Percentiles rank a stretch among this genome's conserved stretches.
Evolutionary conservation across 306 rosid species (phyloP).

Genomic region (Boehmeria nivea): DNA sequence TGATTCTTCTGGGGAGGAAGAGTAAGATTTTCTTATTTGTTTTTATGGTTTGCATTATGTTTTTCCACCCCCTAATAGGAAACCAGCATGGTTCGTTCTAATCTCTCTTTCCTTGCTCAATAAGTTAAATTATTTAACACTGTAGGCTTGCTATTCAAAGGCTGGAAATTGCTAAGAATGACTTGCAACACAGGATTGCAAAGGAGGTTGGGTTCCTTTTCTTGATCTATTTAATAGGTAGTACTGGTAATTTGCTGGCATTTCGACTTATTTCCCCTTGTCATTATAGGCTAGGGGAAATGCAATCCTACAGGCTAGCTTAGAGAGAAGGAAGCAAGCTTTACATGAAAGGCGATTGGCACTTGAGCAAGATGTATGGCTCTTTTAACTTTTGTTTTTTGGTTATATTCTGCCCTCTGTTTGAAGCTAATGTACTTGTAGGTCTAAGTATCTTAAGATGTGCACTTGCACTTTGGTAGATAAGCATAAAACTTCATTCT

Average conservation of each 20-base stretch:
- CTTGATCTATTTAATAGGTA: slow-evolving; percentile 17
- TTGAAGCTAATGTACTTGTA: too few species aligned
- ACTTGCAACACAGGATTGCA: slow-evolving; percentile 90
- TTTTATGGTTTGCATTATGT: slow-evolving; percentile 2
- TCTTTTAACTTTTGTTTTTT: background rate
- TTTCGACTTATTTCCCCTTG: slow-evolving; percentile 21
- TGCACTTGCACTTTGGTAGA: too few species aligned
- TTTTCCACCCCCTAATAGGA: background rate
- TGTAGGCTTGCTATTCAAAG: slow-evolving; percentile 93
- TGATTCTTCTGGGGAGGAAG: slow-evolving; percentile 98
- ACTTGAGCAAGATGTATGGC: slow-evolving; percentile 91
- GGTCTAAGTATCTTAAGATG: too few species aligned
- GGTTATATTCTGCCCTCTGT: too few species aligned
- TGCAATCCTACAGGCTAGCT: slow-evolving; percentile 97
- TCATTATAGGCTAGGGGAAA: slow-evolving; percentile 86
- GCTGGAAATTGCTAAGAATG: slow-evolving; percentile 87
- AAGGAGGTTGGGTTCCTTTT: slow-evolving; percentile 63
- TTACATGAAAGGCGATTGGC: slow-evolving; percentile 97
- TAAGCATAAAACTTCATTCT: too few species aligned
- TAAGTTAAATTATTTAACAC: slow-evolving; percentile 4
- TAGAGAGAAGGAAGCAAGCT: slow-evolving; percentile 99
- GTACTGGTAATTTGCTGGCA: slow-evolving; percentile 6
- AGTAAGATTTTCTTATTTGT: slow-evolving; percentile 51
- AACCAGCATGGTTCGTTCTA: background rate
- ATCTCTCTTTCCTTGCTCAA: slow-evolving; percentile 1